Evolutionary conservation across 371 early-diverging fungal genomes (phyloP), one percentile per base, ranked within the genome.

Genomic region (Mortierella sp.): DNA sequence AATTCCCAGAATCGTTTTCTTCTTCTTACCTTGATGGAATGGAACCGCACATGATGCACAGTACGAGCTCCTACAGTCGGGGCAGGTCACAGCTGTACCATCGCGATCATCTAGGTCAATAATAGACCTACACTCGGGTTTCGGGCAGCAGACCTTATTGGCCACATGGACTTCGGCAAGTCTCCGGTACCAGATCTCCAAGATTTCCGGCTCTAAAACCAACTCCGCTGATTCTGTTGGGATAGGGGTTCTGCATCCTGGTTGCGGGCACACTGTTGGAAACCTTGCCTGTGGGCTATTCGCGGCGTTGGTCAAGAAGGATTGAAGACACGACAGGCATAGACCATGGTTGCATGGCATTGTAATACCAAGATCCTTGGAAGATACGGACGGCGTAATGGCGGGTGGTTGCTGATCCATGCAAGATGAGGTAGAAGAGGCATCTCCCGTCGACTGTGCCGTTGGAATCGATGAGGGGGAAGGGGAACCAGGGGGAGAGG

Each of bases 41-140:
- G 76, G 76, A 0, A 76, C 76, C 14, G 76, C 76, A 39, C 76
- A 76, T 1, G 76, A 55, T 21, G 76, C 76, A 56, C 76, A 76
- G 41, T 64, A 76, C 22, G 69, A 68, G 29, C 57, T 68, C 31
- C n/a, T 51, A 54, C 76, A 76, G 29, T 76, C 76, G 9, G 76
- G 76, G 25, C 76, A 76, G 2, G 69, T 54, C 31, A 76, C 76
- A 3, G 65, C 76, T 12, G 76, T 76, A 8, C 76, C 76, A 50
- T 76, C 76, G 0, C 58, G 64, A 50, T 76, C 76, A 50, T 76
- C 76, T 44, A 76, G 54, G 45, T 76, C 76, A 39, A 76, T 57
- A 39, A 76, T 64, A 17, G 76, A 68, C 25, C 56, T 60, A 45
- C 76, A 76, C 16, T 69, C 69, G 5, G 69, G 76, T 17, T 34